Base-by-base conservation (phyloP, 441 rosid species). In the Gossypium gossypioides region DNA sequence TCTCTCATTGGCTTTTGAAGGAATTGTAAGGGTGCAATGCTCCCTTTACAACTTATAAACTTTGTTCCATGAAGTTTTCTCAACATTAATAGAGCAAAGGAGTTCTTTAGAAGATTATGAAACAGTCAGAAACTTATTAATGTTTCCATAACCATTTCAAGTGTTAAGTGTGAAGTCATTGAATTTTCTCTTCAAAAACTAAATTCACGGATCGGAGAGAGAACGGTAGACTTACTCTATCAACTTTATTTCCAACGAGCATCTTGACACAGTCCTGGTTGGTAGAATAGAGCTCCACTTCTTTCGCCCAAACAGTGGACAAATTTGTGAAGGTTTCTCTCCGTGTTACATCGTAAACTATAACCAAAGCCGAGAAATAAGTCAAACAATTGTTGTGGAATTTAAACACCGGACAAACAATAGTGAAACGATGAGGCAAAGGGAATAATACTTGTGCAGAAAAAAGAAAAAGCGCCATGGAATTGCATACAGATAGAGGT, bases 181-280 rank as follows among this genome's bases (percentile, higher is more conserved):
- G 42, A 37, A 37, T 37, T 37, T 7, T 37, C 42, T 7, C 10
- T 7, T 37, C 42, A 37, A 37, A 7, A 37, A 7, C 42, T 37
- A 5, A 51, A 51, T 29, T 54, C 5, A 3, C 10, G 61, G 27
- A 16, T 52, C 13, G 1, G 52, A 46, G 51, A 46, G 34, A 19
- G 29, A 60, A 29, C 6, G 32, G 9, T 13, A 24, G 77, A 80
- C 90, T 82, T 80, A 87, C 91, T 80, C 65, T 80, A 65, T 89
- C 94, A 15, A 89, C 90, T 86, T 89, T 89, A 74, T 89, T 89
- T 22, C 94, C 94, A 51, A 89, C 94, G 44, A 87, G 91, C 83
- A 89, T 87, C 84, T 84, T 87, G 50, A 86, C 80, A 76, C 90
- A 89, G 57, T 89, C 85, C 74, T 78, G 90, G 76, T 86, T 87